Evolutionary conservation across 1,284 basidiomycete species (phyloP), one percentile per base, ranked within the genome.

Genomic region (Abortiporus biennis): DNA sequence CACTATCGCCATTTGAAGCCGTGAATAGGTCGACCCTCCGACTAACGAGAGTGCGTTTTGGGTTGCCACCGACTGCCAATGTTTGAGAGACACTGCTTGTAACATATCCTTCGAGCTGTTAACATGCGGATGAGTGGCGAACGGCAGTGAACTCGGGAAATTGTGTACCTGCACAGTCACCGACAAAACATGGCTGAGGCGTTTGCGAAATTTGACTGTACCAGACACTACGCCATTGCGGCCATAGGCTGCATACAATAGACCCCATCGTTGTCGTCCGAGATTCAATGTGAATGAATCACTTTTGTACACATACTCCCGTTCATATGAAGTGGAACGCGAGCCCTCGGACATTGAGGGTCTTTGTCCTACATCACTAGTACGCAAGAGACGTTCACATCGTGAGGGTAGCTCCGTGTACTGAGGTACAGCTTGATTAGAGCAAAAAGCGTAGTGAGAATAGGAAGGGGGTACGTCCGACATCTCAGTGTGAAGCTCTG

Each of bases 181-280:
- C 27, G 62, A 55, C 29, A 62, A 46, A 3, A 70, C 58, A 36
- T 65, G 58, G 19, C 58, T 58, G 42, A 63, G 63, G 19, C 57
- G 54, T 36, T 62, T 62, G 15, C 47, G 53, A 37, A 73, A 57
- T 27, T 53, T 57, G 13, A 74, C 46, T 8, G 55, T 45, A n/a
- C 72, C 72, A 31, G 69, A 61, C 15, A 72, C 60, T 13, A 53
- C 52, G 4, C 62, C 67, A 27, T 65, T 59, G 30, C 61, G 50
- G 20, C 72, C 71, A 49, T 71, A 75, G 8, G 61, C 59, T 8
- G 72, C 70, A 17, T 59, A 54, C 29, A 55, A 48, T 4, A 66
- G 54, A 8, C 64, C 63, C 66, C 67, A 71, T 20, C 61, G 54
- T 20, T 64, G 63, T 16, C 58, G 60, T 6, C 71, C 68, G 19